Evolutionary conservation across 768 basidiomycete species (phyloP).

Genomic region (Cytidiella melzeri): DNA sequence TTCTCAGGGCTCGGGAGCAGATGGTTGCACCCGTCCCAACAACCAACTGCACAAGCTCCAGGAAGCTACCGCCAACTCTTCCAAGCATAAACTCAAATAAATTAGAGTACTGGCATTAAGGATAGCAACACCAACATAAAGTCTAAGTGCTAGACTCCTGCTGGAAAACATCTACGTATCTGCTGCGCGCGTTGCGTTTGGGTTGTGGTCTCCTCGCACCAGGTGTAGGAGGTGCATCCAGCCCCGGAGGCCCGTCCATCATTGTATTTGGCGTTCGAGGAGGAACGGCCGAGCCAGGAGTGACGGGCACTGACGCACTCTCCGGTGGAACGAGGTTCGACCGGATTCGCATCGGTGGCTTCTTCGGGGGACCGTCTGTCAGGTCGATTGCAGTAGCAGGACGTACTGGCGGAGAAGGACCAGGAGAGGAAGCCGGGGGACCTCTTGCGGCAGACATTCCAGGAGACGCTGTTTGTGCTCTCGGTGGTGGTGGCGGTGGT

Average conservation of each 20-base stretch:
- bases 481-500: conserved; percentile 72
- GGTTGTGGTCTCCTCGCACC: conserved; percentile 52
- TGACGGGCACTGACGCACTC: conserved; percentile 27
- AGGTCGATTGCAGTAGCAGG: conserved; percentile 63
- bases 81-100: neutral
- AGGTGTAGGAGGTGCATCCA: conserved; percentile 27
- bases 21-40: too few species aligned
- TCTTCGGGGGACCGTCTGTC: conserved; percentile 44
- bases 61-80: too few species aligned
- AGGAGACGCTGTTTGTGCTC: conserved; percentile 85
- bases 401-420: conserved; percentile 40
- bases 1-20: too few species aligned
- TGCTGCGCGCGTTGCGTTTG: conserved; percentile 73
- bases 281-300: conserved; percentile 19
- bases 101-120: conserved; percentile 3
- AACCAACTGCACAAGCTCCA: too few species aligned
- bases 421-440: conserved; percentile 21
- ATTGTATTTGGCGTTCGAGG: conserved; percentile 16
- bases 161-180: conserved; percentile 90
- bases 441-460: conserved; percentile 39
- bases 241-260: conserved; percentile 6
- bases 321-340: conserved; percentile 58
- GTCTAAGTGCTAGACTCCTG: conserved; percentile 24
- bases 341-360: conserved; percentile 49
- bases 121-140: neutral